Percentiles rank a stretch among this genome's conserved stretches.
These are phyloP conservation scores for Trifolium repens DNA, from an alignment of 306 rosid genomes.

Conservation along the genomic window DNA sequence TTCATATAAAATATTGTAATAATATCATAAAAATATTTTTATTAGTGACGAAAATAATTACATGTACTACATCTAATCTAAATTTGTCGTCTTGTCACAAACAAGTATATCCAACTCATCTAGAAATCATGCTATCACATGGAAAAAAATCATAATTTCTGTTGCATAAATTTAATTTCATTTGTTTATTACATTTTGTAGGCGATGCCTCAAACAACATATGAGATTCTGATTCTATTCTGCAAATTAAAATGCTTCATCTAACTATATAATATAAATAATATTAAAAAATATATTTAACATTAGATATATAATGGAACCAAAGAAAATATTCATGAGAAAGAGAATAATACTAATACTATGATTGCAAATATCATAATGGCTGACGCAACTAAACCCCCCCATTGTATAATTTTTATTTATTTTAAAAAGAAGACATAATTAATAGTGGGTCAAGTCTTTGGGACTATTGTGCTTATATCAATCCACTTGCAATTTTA, in stretches of 20 bases:
- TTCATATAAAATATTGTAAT: slow-evolving; percentile 37
- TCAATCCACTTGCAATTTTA: slow-evolving; percentile 40
- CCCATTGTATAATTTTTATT: slow-evolving; percentile 23
- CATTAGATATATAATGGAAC: slow-evolving; percentile 12
- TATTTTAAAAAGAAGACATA: slow-evolving; percentile 32
- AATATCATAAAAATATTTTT: slow-evolving; percentile 12
- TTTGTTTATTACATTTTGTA: neutral
- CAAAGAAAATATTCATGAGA: slow-evolving; percentile 29
- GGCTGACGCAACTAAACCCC: slow-evolving; percentile 35
- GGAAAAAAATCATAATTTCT: slow-evolving; percentile 32
- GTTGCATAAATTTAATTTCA: slow-evolving; percentile 17
- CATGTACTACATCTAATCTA: slow-evolving; percentile 17
- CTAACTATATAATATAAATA: slow-evolving; percentile 1
- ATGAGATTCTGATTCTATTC: slow-evolving; percentile 58
- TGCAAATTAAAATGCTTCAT: slow-evolving; percentile 33
- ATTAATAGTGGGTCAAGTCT: slow-evolving; percentile 30
- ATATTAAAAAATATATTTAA: neutral
- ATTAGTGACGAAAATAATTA: neutral
- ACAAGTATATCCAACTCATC: slow-evolving; percentile 37
- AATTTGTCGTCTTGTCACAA: slow-evolving; percentile 35
- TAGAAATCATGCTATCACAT: slow-evolving; percentile 56
- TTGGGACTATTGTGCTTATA: slow-evolving; percentile 23
- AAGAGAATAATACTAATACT: slow-evolving; percentile 37
- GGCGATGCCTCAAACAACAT: slow-evolving; percentile 34
- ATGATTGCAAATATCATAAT: slow-evolving; percentile 34